Evolutionary conservation across 1,284 basidiomycete genomes (phyloP), one percentile per base, ranked within the genome.

Genomic region (Moesziomyces aphidis): DNA sequence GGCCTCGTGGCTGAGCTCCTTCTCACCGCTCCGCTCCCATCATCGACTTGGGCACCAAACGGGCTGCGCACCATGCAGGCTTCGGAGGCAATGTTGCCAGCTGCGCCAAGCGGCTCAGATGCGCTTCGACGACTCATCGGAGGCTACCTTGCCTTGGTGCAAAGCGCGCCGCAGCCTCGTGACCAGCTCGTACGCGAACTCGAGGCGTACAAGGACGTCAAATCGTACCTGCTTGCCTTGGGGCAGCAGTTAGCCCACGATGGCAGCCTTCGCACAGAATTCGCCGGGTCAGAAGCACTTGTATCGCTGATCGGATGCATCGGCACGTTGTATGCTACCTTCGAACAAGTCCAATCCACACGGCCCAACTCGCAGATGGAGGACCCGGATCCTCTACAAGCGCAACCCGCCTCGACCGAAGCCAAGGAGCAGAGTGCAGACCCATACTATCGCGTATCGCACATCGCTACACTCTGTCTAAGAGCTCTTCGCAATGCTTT

Each of bases 401-500:
- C 31, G 11, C 15, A 44, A 39, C 28, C 21, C 9, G 13, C 15
- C 1, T 19, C 34, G 11, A 15, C 10, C 26, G 22, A 44, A 1
- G 9, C 15, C 5, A 24, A 49, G 17, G 49, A 52, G 9, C 39
- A 34, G 22, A 34, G 22, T 3, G 34, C 36, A 8, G 52, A 63
- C 31, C 49, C 56, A 2, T 69, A 69, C 46, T 36, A 48, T 1
- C 60, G 61, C 2, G 36, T 48, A 5, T 62, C 55, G 26, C 34
- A 51, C 9, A n/a, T 73, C 5, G 49, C 53, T 4, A 67, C 57
- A 0, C 53, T 67, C 0, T 58, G 34, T 26, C 36, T 73, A 17
- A 55, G 70, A 15, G 28, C 55, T 6, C 44, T 60, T 11, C 60
- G 70, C 21, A 73, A 73, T 34, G 52, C 34, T 2, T 47, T 67